phyloP scores from a whole-genome alignment of 2,329 filamentous ascomycete genomes.

The Cordyceps militaris region DNA sequence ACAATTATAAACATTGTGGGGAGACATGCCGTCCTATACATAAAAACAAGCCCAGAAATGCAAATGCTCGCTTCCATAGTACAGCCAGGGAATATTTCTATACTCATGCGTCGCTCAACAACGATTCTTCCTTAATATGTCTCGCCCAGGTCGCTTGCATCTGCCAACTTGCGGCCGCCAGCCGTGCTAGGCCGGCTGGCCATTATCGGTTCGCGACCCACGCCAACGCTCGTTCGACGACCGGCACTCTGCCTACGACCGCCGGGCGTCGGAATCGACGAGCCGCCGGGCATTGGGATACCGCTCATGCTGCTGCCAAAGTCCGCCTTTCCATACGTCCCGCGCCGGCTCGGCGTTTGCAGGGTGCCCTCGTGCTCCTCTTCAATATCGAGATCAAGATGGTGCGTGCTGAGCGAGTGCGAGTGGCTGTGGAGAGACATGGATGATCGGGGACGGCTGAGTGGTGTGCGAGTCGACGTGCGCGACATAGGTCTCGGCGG shows the following conservation, averaged over 20 bases:
- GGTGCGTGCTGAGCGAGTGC: constrained; percentile 51
- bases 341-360: constrained; percentile 48
- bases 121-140: constrained; percentile 36
- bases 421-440: constrained; percentile 55
- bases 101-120: background rate
- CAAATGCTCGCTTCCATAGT: constrained; percentile 12
- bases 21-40: background rate
- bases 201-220: constrained; percentile 19
- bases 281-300: constrained; percentile 30
- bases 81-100: constrained; percentile 5
- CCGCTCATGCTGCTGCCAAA: constrained; percentile 31
- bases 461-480: constrained; percentile 57
- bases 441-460: constrained; percentile 65
- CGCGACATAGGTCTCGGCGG: constrained; percentile 58
- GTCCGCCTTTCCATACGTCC: constrained; percentile 45
- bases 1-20: constrained; percentile 6
- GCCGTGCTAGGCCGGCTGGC: constrained; percentile 25
- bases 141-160: constrained; percentile 42
- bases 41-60: constrained; percentile 9
- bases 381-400: constrained; percentile 42
- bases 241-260: constrained; percentile 36
- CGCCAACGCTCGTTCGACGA: constrained; percentile 36
- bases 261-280: constrained; percentile 39
- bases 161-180: constrained; percentile 31
- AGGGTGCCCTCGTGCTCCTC: constrained; percentile 35